A percentile compares a stretch with the other conserved stretches of the same genome.
These are phyloP conservation scores for Boletus reticuloceps DNA, from an alignment of 768 basidiomycete genomes.

Conservation along the genomic window DNA sequence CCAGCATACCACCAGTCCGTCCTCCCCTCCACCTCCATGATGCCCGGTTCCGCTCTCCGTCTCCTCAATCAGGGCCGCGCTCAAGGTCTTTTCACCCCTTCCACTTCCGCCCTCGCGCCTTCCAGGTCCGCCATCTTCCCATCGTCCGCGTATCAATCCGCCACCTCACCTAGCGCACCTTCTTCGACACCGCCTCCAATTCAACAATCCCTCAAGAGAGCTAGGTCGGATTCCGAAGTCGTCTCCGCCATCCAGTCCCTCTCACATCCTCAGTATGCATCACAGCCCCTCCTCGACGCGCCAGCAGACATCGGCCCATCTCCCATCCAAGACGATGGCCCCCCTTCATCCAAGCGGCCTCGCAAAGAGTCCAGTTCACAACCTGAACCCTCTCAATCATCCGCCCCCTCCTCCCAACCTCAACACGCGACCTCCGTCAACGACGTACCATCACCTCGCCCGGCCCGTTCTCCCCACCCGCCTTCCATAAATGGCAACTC, in stretches of 20 bases:
- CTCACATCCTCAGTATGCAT: conserved; percentile 16
- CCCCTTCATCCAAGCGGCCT: conserved; percentile 69
- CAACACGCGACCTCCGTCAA: conserved; percentile 33
- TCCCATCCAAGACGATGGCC: conserved; percentile 55
- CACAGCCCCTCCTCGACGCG: conserved; percentile 30
- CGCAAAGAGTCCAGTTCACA: conserved; percentile 52
- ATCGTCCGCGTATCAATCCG: conserved; percentile 47
- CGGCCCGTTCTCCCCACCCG: conserved; percentile 49
- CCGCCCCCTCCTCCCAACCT: conserved; percentile 16
- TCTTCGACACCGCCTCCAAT: conserved; percentile 52
- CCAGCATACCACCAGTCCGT: conserved; percentile 50
- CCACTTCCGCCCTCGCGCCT: conserved; percentile 57
- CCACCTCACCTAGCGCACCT: conserved; percentile 49
- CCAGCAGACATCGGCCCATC: conserved; percentile 44
- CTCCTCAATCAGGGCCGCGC: conserved; percentile 83
- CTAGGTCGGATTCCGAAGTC: conserved; percentile 67
- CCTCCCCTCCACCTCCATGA: conserved; percentile 79
- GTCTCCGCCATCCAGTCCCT: conserved; percentile 17
- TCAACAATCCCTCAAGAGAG: conserved; percentile 52
- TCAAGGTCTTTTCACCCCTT: conserved; percentile 83
- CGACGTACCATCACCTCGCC: conserved; percentile 32
- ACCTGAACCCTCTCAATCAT: conserved; percentile 28
- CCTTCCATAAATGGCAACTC: conserved; percentile 44
- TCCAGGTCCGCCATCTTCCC: conserved; percentile 51
- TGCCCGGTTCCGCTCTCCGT: conserved; percentile 83